Base-by-base conservation (phyloP, 495 filamentous ascomycete genomes). In the Usnea hakonensis region DNA sequence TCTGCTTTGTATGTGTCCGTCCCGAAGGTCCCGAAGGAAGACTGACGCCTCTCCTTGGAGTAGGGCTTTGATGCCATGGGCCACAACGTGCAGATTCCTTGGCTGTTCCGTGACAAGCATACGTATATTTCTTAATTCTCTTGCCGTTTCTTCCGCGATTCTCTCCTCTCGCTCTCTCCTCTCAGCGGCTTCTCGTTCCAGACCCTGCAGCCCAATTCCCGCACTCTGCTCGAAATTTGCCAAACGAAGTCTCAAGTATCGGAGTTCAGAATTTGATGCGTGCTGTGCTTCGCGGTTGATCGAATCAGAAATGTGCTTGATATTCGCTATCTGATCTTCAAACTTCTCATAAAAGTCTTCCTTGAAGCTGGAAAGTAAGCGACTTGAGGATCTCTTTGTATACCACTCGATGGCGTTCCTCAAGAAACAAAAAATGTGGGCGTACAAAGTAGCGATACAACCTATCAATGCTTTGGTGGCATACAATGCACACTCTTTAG, bases 381-480 rank as follows among this genome's bases (percentile, higher is more conserved):
- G 75, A 58, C 75, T 78, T 9, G 68, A 74, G 5, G 73, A 74
- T 46, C 71, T 70, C 43, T 75, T 65, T 33, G 75, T 71, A 69
- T 78, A 78, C 75, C 77, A 80, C 59, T 76, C 73, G 70, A 81
- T 79, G 59, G 78, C 72, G 59, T 77, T 75, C 54, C 74, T 72
- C 13, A 82, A 66, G 48, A 80, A 74, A 65, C 81, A 73, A 46
- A 81, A 80, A 3, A 75, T 69, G 52, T 78, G 67, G 5, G 77
- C 66, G 63, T 81, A 82, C 37, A 79, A 72, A 23, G 68, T 70
- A 17, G 76, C 74, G 38, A 79, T 70, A 10, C 64, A 30, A 17
- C 70, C 58, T 46, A 73, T 57, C 7, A 73, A 68, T 28, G 68
- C 68, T 17, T 64, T 65, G 9, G 59, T 66, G 30, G 69, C 59